A percentile compares a stretch with the other conserved stretches of the same genome.
phyloP scores from a whole-genome alignment of 2,329 filamentous ascomycete genomes.

The Fusarium equiseti region DNA sequence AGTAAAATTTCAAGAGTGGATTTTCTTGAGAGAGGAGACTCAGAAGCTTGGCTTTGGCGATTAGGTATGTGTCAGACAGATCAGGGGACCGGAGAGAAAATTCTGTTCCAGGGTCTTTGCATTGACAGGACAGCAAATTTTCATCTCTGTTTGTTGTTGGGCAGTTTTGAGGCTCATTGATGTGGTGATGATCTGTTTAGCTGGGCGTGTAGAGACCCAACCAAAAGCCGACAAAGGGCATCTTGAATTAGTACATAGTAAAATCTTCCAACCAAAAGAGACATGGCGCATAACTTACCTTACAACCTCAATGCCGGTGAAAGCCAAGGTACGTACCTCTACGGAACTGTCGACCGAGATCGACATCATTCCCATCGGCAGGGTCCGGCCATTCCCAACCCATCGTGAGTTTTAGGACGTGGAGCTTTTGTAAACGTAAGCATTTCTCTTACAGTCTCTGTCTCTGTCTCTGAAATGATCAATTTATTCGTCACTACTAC shows the following conservation, averaged over 20 bases:
- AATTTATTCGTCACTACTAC: not conserved
- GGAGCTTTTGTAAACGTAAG: not conserved
- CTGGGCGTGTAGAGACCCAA: constrained; percentile 25
- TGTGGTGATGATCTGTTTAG: not conserved
- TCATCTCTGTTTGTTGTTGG: not conserved
- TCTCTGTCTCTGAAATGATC: not conserved
- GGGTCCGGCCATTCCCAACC: constrained; percentile 28
- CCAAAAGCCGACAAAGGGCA: constrained; percentile 14
- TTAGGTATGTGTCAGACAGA: constrained; percentile 1
- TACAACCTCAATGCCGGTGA: not conserved
- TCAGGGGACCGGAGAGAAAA: not conserved
- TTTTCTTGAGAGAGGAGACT: not conserved
- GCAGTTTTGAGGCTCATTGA: constrained; percentile 10
- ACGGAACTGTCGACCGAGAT: constrained; percentile 38
- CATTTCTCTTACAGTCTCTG: not conserved
- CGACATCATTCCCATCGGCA: constrained; percentile 46
- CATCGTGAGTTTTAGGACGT: constrained; percentile 13
- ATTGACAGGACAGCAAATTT: constrained; percentile 1
- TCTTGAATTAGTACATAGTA: not conserved
- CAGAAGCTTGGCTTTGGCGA: not conserved
- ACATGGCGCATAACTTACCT: constrained; percentile 22
- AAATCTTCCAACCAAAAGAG: constrained; percentile 18
- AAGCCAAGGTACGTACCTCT: constrained; percentile 13
- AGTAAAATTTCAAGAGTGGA: constrained; percentile 32
- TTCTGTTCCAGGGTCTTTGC: not conserved